phyloP scores from a whole-genome alignment of 1,284 basidiomycete genomes.

The Leccinum cinnamomeum region DNA sequence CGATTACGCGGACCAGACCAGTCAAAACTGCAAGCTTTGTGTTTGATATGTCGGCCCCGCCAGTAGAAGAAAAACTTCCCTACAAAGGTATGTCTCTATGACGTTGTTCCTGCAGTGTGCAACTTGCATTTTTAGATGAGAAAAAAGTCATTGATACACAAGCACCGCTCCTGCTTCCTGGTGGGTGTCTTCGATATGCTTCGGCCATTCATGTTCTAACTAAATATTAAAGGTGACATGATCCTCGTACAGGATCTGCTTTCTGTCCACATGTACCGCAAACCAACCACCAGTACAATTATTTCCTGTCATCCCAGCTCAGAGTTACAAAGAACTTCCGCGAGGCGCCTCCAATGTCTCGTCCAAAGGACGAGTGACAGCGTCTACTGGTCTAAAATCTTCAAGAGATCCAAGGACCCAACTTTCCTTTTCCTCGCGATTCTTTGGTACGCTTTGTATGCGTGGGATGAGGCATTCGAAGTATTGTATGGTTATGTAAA shows the following conservation, averaged over 20 bases:
- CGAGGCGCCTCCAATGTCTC: conserved; percentile 36
- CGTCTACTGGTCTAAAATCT: conserved; percentile 58
- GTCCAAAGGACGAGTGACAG: conserved; percentile 39
- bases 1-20: conserved; percentile 10
- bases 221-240: conserved; percentile 17
- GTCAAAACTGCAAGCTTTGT: conserved; percentile 7
- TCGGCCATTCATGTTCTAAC: background rate
- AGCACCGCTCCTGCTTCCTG: conserved; percentile 42
- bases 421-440: conserved; percentile 53
- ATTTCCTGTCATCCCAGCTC: conserved; percentile 42
- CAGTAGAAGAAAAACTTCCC: conserved; percentile 1
- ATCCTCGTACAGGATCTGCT: conserved; percentile 37
- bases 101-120: background rate
- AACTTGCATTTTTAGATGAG: conserved; percentile 13
- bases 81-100: conserved; percentile 17
- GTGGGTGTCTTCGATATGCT: conserved; percentile 3
- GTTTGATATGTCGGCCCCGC: background rate
- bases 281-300: conserved; percentile 37
- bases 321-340: conserved; percentile 34
- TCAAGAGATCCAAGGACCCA: conserved; percentile 46
- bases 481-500: conserved; percentile 48
- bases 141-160: conserved; percentile 51
- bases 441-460: conserved; percentile 58
- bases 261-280: conserved; percentile 44
- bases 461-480: conserved; percentile 58